Percentiles rank a stretch among this genome's conserved stretches.
phyloP scores from a whole-genome alignment of 495 filamentous ascomycete species.

The Geoglossum glabrum region DNA sequence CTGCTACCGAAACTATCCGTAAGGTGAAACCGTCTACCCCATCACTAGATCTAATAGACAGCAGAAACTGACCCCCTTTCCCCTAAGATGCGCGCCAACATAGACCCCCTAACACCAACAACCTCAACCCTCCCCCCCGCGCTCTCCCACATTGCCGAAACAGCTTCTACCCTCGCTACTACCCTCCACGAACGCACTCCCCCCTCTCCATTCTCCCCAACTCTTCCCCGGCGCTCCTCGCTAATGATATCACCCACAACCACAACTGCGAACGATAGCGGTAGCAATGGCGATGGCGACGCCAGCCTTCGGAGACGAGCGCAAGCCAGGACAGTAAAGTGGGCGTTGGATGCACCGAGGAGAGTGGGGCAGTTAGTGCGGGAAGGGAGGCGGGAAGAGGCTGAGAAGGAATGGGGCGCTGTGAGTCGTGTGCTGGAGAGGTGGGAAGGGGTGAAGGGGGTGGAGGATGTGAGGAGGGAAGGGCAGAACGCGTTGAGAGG shows the following conservation, averaged over 20 bases:
- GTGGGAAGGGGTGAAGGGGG: slow-evolving; percentile 22
- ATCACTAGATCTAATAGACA: neutral
- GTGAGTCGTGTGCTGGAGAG: slow-evolving; percentile 70
- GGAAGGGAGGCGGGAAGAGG: neutral
- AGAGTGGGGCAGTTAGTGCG: slow-evolving; percentile 27
- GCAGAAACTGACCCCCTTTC: neutral
- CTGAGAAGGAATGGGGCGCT: slow-evolving; percentile 49
- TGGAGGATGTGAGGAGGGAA: slow-evolving; percentile 35
- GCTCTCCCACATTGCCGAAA: slow-evolving; percentile 6
- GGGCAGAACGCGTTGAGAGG: slow-evolving; percentile 21
- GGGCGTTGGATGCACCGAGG: slow-evolving; percentile 42
- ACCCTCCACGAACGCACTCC: neutral
- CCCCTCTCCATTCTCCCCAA: neutral
- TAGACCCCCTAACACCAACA: slow-evolving; percentile 52
- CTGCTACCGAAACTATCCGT: slow-evolving; percentile 84
- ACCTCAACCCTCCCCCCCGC: slow-evolving; percentile 26
- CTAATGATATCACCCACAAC: neutral
- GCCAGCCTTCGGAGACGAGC: slow-evolving; percentile 16
- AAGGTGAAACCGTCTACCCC: slow-evolving; percentile 25
- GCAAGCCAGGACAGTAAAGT: slow-evolving; percentile 46
- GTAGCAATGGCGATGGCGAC: slow-evolving; percentile 15
- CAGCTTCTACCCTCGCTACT: neutral
- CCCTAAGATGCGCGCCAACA: slow-evolving; percentile 43
- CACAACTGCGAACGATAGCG: neutral
- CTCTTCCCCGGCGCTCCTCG: neutral